phyloP scores from a whole-genome alignment of 1,139 yeast genomes.

The Protomyces arabidopsidicola region DNA sequence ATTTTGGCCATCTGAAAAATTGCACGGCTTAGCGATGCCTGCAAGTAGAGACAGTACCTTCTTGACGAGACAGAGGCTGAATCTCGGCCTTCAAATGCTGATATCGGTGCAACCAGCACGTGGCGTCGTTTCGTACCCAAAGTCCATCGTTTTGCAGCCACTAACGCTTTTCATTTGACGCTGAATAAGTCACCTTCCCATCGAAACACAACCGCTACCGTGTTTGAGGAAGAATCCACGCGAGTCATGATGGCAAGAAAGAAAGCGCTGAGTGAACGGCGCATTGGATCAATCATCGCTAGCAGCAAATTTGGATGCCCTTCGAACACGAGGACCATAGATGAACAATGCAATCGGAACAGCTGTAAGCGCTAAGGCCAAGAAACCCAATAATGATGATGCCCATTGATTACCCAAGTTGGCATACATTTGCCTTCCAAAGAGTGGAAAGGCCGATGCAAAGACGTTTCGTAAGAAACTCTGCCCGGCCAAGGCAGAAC shows the following conservation, averaged over 20 bases:
- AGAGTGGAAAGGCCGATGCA: slow-evolving; percentile 62
- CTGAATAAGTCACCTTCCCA: too few relatives aligned
- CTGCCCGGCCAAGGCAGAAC: slow-evolving; percentile 86
- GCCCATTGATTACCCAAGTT: slow-evolving; percentile 24
- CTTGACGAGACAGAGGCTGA: too few relatives aligned
- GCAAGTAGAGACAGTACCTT: too few relatives aligned
- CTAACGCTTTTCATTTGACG: too few relatives aligned
- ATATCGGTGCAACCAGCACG: too few relatives aligned
- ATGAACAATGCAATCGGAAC: slow-evolving; percentile 11
- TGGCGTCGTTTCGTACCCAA: too few relatives aligned
- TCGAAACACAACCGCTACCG: too few relatives aligned
- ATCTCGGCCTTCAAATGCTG: too few relatives aligned
- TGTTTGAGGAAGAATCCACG: background rate
- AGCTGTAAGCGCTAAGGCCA: slow-evolving; percentile 3
- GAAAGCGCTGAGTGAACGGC: too few relatives aligned
- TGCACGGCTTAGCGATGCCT: too few relatives aligned
- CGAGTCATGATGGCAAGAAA: background rate
- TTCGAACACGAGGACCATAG: slow-evolving; percentile 16
- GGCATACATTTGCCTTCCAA: slow-evolving; percentile 15
- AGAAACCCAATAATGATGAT: background rate
- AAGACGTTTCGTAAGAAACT: slow-evolving; percentile 73
- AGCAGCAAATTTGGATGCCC: slow-evolving; percentile 19
- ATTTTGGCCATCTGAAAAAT: too few relatives aligned
- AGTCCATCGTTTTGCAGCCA: too few relatives aligned
- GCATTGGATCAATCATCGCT: background rate